Evolutionary conservation across 1,284 basidiomycete genomes (phyloP), one percentile per base, ranked within the genome.

Genomic region (Ustilago bromivora): DNA sequence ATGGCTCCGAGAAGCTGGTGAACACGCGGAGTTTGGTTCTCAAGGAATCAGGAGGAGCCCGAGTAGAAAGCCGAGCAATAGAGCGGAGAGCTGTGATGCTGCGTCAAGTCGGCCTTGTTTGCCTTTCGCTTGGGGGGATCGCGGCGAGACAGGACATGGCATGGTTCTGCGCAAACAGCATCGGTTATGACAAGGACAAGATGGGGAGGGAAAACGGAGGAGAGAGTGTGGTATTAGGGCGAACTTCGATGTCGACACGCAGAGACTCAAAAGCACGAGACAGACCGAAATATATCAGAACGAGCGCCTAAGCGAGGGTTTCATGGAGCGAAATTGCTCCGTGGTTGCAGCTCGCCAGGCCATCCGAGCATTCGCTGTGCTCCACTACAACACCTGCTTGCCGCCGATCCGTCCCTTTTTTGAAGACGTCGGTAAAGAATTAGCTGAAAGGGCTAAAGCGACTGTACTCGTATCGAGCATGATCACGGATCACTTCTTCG

Each of bases 301-400:
- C 38, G 46, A 53, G 54, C 52, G 64, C n/a, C 43, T 72, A 72
- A 72, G 65, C 65, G 70, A 67, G 70, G 57, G 51, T 35, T 8
- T 34, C 15, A n/a, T 53, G 55, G 60, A 72, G 70, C 70, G 70
- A 72, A 57, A 62, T 64, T 64, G 53, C 70, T 72, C 70, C 70
- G 70, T 72, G 65, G 8, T 57, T 72, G 70, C 70, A 72, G 61
- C 65, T 67, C 70, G 70, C 65, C 41, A 54, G 47, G 34, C 51
- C 4, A 10, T 23, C 43, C 7, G 15, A n/a, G 6, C 40, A 41
- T 41, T 15, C 17, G 40, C 40, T 41, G 12, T 41, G 40, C 40
- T 41, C n/a, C 13, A 11, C 12, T 28, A 12, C 23, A 47, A 19
- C 46, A n/a, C 10, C n/a, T 47, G 46, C n/a, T 47, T 19, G 36